These are phyloP conservation scores for Trametes cubensis DNA, from an alignment of 768 basidiomycete genomes.

Conservation along the genomic window DNA sequence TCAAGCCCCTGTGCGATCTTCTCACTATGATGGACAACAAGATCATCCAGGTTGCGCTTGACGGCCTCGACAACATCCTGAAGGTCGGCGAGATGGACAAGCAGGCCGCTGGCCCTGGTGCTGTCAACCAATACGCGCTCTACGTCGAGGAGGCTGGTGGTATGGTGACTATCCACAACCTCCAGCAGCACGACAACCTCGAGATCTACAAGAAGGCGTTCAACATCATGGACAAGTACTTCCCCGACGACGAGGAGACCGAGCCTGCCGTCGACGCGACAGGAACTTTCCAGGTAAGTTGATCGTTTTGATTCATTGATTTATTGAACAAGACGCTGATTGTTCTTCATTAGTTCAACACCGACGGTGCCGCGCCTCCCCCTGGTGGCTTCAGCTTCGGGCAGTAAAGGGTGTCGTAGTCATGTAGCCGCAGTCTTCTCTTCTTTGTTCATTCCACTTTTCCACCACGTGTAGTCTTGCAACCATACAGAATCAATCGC, in stretches of 20 bases:
- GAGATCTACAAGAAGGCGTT: slow-evolving; percentile 99
- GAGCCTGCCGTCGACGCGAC: slow-evolving; percentile 78
- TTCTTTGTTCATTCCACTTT: slow-evolving; percentile 15
- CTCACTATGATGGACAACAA: slow-evolving; percentile 99
- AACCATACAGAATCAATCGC: slow-evolving; percentile 26
- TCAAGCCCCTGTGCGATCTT: slow-evolving; percentile 97
- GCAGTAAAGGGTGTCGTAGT: slow-evolving; percentile 46
- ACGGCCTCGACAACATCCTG: slow-evolving; percentile 97
- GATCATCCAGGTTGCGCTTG: slow-evolving; percentile 97
- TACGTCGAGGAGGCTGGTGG: slow-evolving; percentile 98
- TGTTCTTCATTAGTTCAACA: slow-evolving; percentile 62
- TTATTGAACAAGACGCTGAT: neutral
- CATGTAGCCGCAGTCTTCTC: slow-evolving; percentile 18
- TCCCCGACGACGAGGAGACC: slow-evolving; percentile 95
- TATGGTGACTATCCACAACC: slow-evolving; percentile 98
- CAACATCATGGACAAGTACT: slow-evolving; percentile 98
- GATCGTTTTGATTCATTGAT: neutral
- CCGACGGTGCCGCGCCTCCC: slow-evolving; percentile 84
- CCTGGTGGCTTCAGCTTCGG: slow-evolving; percentile 97
- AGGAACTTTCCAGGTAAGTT: slow-evolving; percentile 73
- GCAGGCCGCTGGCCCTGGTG: slow-evolving; percentile 76
- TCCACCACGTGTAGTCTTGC: slow-evolving; percentile 24
- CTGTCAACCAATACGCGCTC: slow-evolving; percentile 88
- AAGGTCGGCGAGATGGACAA: slow-evolving; percentile 98
- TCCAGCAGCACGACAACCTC: slow-evolving; percentile 98